Evolutionary conservation across 768 basidiomycete species (phyloP).

Genomic region (Heimioporus sp.): DNA sequence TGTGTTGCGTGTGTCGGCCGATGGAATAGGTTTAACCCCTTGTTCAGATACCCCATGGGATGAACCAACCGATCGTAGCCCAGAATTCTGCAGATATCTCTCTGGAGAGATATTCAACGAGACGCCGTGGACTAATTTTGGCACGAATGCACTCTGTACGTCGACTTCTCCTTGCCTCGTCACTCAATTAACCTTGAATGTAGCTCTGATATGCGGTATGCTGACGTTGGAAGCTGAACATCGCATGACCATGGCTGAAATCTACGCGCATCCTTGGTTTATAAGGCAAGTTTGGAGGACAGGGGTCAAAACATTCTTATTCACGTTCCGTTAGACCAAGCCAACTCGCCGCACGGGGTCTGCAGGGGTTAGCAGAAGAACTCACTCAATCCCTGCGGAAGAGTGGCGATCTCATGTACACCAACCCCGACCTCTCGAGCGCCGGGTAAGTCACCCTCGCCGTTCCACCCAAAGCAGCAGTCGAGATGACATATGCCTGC

Average conservation of each 20-base stretch:
- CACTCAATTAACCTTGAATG: constrained; percentile 1
- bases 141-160: constrained; percentile 59
- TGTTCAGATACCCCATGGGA: constrained; percentile 94
- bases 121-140: constrained; percentile 76
- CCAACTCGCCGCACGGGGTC: constrained; percentile 56
- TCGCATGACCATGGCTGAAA: constrained; percentile 62
- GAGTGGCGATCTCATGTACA: constrained; percentile 74
- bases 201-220: constrained; percentile 77
- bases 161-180: constrained; percentile 2
- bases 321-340: constrained; percentile 49
- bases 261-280: constrained; percentile 70
- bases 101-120: constrained; percentile 71
- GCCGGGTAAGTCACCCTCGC: constrained; percentile 27
- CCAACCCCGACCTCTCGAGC: constrained; percentile 50
- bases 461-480: not conserved
- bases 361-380: constrained; percentile 58
- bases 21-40: not conserved
- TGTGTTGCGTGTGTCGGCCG: constrained; percentile 24
- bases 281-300: constrained; percentile 45
- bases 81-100: constrained; percentile 77
- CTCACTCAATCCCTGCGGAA: constrained; percentile 66
- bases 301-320: not conserved
- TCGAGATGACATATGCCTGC: not conserved
- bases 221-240: constrained; percentile 66
- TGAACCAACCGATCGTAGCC: constrained; percentile 75